These are phyloP conservation scores for Botrytis galanthina DNA, from an alignment of 2,329 filamentous ascomycete species.

Conservation along the genomic window DNA sequence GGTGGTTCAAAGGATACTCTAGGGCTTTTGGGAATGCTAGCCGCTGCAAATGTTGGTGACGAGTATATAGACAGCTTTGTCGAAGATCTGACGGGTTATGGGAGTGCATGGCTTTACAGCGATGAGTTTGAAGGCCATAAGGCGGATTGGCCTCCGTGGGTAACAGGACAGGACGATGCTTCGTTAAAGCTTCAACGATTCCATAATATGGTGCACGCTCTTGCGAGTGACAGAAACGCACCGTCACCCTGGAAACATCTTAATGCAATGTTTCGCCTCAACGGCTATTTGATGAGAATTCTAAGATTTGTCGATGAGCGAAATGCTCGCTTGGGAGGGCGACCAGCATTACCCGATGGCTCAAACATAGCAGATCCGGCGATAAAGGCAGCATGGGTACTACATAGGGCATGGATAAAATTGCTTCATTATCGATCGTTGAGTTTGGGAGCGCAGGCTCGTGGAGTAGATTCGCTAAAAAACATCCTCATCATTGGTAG, in stretches of 20 bases:
- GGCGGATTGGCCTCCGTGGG: slow-evolving; percentile 13
- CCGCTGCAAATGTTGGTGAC: background rate
- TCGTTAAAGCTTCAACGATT: slow-evolving; percentile 6
- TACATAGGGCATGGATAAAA: slow-evolving; percentile 26
- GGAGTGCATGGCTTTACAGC: background rate
- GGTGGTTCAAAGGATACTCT: background rate
- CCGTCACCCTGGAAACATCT: background rate
- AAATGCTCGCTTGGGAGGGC: slow-evolving; percentile 1
- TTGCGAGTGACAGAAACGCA: background rate
- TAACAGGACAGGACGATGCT: background rate
- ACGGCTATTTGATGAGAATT: slow-evolving; percentile 1
- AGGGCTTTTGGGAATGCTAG: slow-evolving; percentile 4
- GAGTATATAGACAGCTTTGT: background rate
- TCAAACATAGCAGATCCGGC: slow-evolving; percentile 9
- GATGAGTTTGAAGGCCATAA: slow-evolving; percentile 5
- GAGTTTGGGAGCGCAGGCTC: background rate
- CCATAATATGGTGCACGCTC: background rate
- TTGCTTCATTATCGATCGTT: slow-evolving; percentile 26
- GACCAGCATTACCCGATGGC: slow-evolving; percentile 14
- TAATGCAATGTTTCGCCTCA: slow-evolving; percentile 13
- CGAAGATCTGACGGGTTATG: background rate
- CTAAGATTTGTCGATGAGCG: slow-evolving; percentile 10
- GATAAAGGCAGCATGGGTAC: slow-evolving; percentile 20
- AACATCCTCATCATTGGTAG: slow-evolving; percentile 11
- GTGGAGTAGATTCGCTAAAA: slow-evolving; percentile 17